These are phyloP conservation scores for Cladosporium cucumerinum DNA, from an alignment of 2,329 filamentous ascomycete genomes.

Conservation along the genomic window DNA sequence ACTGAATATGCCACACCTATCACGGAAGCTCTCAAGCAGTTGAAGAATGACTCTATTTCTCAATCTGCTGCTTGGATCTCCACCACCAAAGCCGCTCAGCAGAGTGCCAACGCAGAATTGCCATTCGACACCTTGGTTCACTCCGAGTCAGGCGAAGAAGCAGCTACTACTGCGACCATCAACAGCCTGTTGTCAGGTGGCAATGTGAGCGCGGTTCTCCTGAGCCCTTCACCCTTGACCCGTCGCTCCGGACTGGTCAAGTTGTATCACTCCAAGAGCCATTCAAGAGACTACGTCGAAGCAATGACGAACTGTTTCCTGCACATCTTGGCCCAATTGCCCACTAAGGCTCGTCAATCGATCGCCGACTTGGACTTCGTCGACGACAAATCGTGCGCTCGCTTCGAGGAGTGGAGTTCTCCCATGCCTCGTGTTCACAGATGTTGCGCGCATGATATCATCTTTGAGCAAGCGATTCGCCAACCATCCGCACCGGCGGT, in stretches of 20 bases:
- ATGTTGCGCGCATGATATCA: slow-evolving; percentile 7
- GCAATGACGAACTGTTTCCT: slow-evolving; percentile 10
- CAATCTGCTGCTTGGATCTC: slow-evolving; percentile 4
- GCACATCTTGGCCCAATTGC: slow-evolving; percentile 6
- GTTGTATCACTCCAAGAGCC: slow-evolving; percentile 8
- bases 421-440: neutral
- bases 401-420: neutral
- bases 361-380: slow-evolving; percentile 10
- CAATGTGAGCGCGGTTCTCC: slow-evolving; percentile 1
- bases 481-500: slow-evolving; percentile 9
- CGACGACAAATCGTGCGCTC: slow-evolving; percentile 4
- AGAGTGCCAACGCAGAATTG: neutral
- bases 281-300: neutral
- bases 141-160: slow-evolving; percentile 3
- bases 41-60: slow-evolving; percentile 6
- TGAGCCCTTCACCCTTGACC: slow-evolving; percentile 5
- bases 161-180: neutral
- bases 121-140: slow-evolving; percentile 11
- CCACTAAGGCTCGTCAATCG: neutral
- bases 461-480: neutral
- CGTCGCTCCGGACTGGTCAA: slow-evolving; percentile 8
- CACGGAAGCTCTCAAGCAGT: neutral
- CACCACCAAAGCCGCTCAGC: neutral
- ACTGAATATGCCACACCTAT: neutral
- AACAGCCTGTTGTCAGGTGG: slow-evolving; percentile 8